Base-by-base conservation (phyloP, 2,329 filamentous ascomycete species). In the Pseudopithomyces chartarum region DNA sequence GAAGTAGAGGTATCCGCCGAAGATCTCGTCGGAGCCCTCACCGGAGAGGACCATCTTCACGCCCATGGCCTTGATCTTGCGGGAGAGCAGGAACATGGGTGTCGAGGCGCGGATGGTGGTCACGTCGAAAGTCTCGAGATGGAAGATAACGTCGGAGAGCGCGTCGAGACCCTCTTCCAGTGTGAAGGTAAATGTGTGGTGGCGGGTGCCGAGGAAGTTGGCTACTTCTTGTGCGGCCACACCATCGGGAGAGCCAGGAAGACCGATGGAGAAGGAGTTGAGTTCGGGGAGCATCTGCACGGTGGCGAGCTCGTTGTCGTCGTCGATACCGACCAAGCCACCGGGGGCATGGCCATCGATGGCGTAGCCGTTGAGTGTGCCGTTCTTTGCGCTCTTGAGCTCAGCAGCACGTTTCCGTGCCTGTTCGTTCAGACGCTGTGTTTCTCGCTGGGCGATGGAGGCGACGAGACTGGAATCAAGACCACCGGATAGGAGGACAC, bases 1-100 rank as follows among this genome's bases (percentile, higher is more conserved):
- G 87, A 99, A 99, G 84, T 99, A 99, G 19, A 99, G 87, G 79
- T 99, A 99, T 52, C 95, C 95, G 61, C 95, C 95, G 68, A 98
- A 98, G 76, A 97, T 97, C 81, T 99, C 95, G 77, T 99, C 95
- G 71, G 90, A 95, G 48, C 95, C 95, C 80, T 99, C 95, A 60
- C 95, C 95, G 71, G 90, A 96, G 60, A 99, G 85, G 55, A 99
- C 95, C 95, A 99, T 99, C 87, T 99, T 99, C 74, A 99, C 91
- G 62, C 95, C 95, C 88, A 97, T 94, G 34, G 93, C 95, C 85
- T 99, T 99, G 84, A 99, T 99, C 84, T 99, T 99, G 76, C 96
- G 89, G 60, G 92, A 95, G 46, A 99, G 85, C 62, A 99, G 83
- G 81, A 97, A 99, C 95, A 99, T 99, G 64, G 95, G 95, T 11